Percentiles rank a stretch among this genome's conserved stretches.
phyloP scores from a whole-genome alignment of 176 grass and related monocot species.

The Dendrocalamus sinicus region DNA sequence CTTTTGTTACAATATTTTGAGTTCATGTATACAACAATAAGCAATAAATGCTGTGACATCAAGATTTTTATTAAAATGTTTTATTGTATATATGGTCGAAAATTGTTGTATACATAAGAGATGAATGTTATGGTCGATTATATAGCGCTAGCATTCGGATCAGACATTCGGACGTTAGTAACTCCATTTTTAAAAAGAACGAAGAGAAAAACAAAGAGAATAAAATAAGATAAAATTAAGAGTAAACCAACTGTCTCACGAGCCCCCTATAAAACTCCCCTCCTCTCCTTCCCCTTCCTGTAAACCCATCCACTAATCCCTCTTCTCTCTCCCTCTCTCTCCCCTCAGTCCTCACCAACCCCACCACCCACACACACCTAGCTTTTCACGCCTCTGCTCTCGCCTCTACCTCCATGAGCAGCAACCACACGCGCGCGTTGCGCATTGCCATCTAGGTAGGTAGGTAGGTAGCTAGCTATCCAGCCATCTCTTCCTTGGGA shows the following conservation, averaged over 20 bases:
- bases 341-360: constrained; percentile 31
- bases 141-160: too few relatives aligned
- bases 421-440: background rate
- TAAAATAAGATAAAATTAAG: background rate
- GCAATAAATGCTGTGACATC: too few relatives aligned
- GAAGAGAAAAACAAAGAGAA: background rate
- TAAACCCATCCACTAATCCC: background rate
- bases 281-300: background rate
- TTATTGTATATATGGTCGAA: too few relatives aligned
- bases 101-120: too few relatives aligned
- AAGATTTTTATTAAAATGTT: too few relatives aligned
- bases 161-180: too few relatives aligned
- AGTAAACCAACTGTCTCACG: background rate
- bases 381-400: background rate
- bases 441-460: constrained; percentile 19
- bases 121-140: too few relatives aligned
- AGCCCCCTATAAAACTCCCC: constrained; percentile 33
- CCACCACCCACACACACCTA: constrained; percentile 14
- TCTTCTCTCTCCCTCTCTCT: background rate
- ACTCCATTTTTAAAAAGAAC: background rate
- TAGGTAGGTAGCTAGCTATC: constrained; percentile 1
- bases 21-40: too few relatives aligned
- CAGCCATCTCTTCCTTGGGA: background rate
- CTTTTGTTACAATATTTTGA: too few relatives aligned
- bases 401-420: constrained; percentile 44